Base-by-base conservation (phyloP, 345 rosid species). In the Camelina hispida region DNA sequence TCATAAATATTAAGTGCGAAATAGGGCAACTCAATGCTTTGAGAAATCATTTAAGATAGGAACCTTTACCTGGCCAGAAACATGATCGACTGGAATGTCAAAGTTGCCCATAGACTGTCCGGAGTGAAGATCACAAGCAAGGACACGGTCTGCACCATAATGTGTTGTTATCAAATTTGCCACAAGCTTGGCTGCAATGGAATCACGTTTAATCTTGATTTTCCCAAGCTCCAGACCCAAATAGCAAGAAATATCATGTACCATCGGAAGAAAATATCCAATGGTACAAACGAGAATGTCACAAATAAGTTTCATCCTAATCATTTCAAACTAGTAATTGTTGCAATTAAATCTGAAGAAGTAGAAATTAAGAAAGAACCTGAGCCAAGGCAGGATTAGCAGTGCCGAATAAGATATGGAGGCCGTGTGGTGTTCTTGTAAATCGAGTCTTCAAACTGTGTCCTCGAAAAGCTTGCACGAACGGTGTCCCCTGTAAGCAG, bases 71-170 rank as follows among this genome's bases (percentile, higher is more conserved):
- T 28, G 30, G 30, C 30, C 30, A 28, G 4, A 4, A 28, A 28
- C 30, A 28, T 28, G 30, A 28, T 28, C 30, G 30, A 28, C 25
- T 23, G 25, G 25, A 23, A 23, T 23, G 25, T 23, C 1, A 23
- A 23, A 23, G 25, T 23, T 1, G 1, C 25, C 25, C 1, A 1
- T 23, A 23, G 25, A 23, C 25, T 1, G 1, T 1, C 2, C 2
- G 25, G 25, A 23, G 75, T 94, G 98, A 79, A 94, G 98, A 85
- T 94, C 97, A 88, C 97, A 91, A 55, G 95, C 95, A 80, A 94
- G 89, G 71, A 94, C 22, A 20, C 5, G 30, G 5, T 28, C 30
- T 28, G 30, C 4, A 28, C 30, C 0, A 28, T 0, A 4, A 5
- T 4, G 30, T 28, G 30, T 28, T 28, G 4, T 3, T 23, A 79